Evolutionary conservation across 2,329 filamentous ascomycete genomes (phyloP).

Genomic region (Alternaria sp.): DNA sequence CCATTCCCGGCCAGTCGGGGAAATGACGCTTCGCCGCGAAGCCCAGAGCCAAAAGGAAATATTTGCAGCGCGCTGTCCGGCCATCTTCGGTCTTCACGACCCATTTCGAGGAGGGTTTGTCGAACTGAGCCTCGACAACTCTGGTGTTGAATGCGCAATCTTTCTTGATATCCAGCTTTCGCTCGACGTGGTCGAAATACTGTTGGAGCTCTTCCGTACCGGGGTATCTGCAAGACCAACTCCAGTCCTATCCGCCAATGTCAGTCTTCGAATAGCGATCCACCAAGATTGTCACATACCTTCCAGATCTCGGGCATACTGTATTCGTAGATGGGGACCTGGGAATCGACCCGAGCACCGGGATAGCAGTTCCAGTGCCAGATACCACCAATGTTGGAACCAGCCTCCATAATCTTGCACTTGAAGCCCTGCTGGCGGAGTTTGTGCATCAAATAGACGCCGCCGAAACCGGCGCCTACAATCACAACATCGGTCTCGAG

Average conservation of each 20-base stretch:
- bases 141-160: conserved; percentile 64
- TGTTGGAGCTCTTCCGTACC: conserved; percentile 58
- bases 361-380: conserved; percentile 56
- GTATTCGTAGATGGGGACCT: conserved; percentile 56
- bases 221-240: conserved; percentile 62
- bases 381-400: conserved; percentile 51
- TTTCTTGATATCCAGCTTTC: conserved; percentile 61
- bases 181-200: conserved; percentile 68
- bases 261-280: background rate
- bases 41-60: conserved; percentile 61
- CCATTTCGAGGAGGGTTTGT: conserved; percentile 58
- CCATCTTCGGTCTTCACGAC: conserved; percentile 59
- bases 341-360: conserved; percentile 55
- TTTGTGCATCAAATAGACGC: conserved; percentile 52
- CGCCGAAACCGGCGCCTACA: conserved; percentile 51
- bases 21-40: conserved; percentile 68
- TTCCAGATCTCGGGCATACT: conserved; percentile 57
- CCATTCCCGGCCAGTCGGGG: conserved; percentile 65
- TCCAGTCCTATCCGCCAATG: conserved; percentile 57
- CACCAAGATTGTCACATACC: conserved; percentile 16
- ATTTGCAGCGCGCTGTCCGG: conserved; percentile 57
- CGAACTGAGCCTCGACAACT: conserved; percentile 60
- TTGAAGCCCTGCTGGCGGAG: conserved; percentile 50
- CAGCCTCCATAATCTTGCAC: conserved; percentile 51
- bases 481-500: conserved; percentile 48